Evolutionary conservation across 371 early-diverging fungal species (phyloP), one percentile per base, ranked within the genome.

Genomic region (Syncephalastrum racemosum): DNA sequence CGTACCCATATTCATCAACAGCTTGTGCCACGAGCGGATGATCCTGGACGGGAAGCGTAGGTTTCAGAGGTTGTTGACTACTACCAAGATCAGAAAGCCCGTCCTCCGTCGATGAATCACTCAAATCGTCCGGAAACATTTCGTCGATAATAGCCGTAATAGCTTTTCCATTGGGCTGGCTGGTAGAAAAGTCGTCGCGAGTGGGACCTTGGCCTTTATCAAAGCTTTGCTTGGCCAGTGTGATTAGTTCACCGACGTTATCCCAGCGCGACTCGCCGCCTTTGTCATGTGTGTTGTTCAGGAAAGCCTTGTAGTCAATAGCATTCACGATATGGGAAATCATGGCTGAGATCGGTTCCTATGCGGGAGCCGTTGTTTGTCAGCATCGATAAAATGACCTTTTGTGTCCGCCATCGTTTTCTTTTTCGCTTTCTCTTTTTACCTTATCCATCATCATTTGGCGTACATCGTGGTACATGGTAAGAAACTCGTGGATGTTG

Each of bases 241-340:
- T 53, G 18, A 73, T 49, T 53, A 77, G 46, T 58, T 77, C 71
- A 50, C 67, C 66, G 5, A 77, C 62, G 47, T 77, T 77, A 12
- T 22, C 62, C 66, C 63, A 64, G 36, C 70, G 58, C 1, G 70
- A 55, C 42, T 64, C 67, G 25, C 55, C 46, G 40, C 57, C 56
- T 40, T 60, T 60, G n/a, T 56, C 46, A 39, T 62, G 54, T 3
- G 60, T 25, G 1, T 53, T 53, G 22, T 63, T 54, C n/a, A 77
- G 27, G 31, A 67, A 67, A 0, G 58, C 51, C 23, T 62, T 6
- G 49, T 73, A 77, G 1, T 62, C 22, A 16, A 59, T 67, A 0
- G 53, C 51, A 7, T 52, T 39, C 36, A 64, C 57, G 16, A 76
- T 68, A 23, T 63, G 52, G n/a, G 20, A 13, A 0, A 76, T 3